A percentile compares a stretch with the other conserved stretches of the same genome.
Evolutionary conservation across 441 rosid genomes (phyloP).

Genomic region (Jatropha podagrica): DNA sequence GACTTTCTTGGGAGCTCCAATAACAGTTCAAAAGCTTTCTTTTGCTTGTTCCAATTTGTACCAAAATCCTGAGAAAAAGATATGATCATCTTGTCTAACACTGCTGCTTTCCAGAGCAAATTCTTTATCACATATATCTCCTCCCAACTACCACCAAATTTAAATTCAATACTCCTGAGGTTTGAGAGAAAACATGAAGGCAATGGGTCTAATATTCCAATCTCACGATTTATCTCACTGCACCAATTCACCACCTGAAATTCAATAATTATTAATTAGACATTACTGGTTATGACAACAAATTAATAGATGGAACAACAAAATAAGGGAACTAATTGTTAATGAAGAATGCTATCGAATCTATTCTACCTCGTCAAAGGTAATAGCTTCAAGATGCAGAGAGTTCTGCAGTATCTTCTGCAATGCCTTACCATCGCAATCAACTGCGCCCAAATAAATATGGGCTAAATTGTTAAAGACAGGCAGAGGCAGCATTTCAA

Average conservation of each 20-base stretch:
- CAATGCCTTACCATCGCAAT: not conserved
- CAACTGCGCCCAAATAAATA: not conserved
- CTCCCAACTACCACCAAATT: too few species aligned
- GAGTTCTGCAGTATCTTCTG: not conserved
- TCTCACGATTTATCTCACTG: not conserved
- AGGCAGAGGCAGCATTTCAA: not conserved
- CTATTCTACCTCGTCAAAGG: not conserved
- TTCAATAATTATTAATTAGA: not conserved
- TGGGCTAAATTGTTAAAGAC: not conserved
- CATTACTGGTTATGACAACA: not conserved
- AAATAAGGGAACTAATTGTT: not conserved
- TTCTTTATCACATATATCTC: not conserved
- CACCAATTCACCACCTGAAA: not conserved
- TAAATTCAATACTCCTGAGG: too few species aligned
- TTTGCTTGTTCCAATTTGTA: too few species aligned
- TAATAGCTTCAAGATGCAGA: constrained; percentile 5
- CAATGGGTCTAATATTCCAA: not conserved
- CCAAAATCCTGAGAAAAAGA: not conserved
- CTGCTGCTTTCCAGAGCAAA: not conserved
- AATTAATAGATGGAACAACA: too few species aligned
- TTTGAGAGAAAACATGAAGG: not conserved
- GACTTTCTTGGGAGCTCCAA: not conserved
- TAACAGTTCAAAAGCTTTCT: too few species aligned
- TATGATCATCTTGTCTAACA: not conserved
- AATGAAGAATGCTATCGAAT: not conserved